A percentile compares a stretch with the other conserved stretches of the same genome.
Conservation (phyloP, 805 yeast species). For the Candida anglica region DNA sequence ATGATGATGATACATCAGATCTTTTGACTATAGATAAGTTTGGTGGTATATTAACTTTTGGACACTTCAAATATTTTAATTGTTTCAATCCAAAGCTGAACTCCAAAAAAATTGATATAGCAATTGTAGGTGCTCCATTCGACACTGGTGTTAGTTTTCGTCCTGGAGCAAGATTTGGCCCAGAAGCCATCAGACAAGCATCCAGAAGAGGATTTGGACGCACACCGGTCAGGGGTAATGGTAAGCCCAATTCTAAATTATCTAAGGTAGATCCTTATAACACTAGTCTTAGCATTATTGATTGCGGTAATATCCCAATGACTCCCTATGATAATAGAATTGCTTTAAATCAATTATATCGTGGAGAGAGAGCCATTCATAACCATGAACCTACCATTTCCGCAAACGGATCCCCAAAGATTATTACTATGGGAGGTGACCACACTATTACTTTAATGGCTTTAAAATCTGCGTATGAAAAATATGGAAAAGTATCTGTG, state of each 20-base stretch:
- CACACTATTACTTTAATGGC: constrained; percentile 54
- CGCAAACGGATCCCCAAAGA: constrained; percentile 26
- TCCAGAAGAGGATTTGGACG: constrained; percentile 27
- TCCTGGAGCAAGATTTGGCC: constrained; percentile 26
- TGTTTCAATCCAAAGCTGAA: constrained; percentile 39
- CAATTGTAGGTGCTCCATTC: constrained; percentile 25
- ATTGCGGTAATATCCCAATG: constrained; percentile 64
- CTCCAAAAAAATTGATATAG: constrained; percentile 19
- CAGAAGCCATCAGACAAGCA: constrained; percentile 16
- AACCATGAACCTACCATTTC: constrained; percentile 24
- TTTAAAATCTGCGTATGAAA: constrained; percentile 48
- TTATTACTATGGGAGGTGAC: constrained; percentile 59
- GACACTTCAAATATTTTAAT: constrained; percentile 41
- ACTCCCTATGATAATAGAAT: constrained; percentile 62
- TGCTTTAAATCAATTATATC: constrained; percentile 56
- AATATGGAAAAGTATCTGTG: constrained; percentile 45
- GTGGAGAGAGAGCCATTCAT: constrained; percentile 45
- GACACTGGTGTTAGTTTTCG: constrained; percentile 24
- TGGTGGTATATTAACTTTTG: constrained; percentile 55
- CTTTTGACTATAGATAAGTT: constrained; percentile 20
- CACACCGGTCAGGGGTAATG: constrained; percentile 31
- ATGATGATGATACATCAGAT: constrained; percentile 33
- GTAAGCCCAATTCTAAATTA: constrained; percentile 31
- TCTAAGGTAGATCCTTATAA: constrained; percentile 51
- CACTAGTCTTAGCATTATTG: constrained; percentile 43